phyloP scores from a whole-genome alignment of 495 filamentous ascomycete species.

The Xylaria flabelliformis region DNA sequence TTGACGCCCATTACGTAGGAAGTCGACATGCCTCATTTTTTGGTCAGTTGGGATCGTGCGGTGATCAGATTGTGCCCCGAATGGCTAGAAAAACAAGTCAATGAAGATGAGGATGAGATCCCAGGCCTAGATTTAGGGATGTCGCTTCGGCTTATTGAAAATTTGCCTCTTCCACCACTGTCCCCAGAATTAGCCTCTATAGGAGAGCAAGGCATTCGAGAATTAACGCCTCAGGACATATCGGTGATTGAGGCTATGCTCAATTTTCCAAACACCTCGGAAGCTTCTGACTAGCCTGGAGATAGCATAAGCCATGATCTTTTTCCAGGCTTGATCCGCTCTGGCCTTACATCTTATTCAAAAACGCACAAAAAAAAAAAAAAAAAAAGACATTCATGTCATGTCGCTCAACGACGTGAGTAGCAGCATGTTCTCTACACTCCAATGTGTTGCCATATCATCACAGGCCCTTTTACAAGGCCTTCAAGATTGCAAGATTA shows the following conservation, averaged over 20 bases:
- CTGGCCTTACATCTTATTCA: neutral
- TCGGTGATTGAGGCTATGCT: constrained; percentile 7
- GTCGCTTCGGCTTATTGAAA: constrained; percentile 15
- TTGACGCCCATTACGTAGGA: constrained; percentile 65
- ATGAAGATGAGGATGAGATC: constrained; percentile 21
- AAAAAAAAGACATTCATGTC: neutral
- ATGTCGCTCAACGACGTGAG: neutral
- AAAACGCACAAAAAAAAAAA: no score
- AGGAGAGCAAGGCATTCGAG: constrained; percentile 8
- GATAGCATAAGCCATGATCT: neutral
- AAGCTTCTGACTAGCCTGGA: neutral
- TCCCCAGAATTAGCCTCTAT: constrained; percentile 15
- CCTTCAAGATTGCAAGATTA: neutral
- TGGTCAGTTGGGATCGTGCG: constrained; percentile 25
- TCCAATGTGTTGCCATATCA: neutral
- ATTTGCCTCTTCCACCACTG: constrained; percentile 20
- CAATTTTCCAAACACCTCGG: neutral
- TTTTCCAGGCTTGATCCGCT: no score
- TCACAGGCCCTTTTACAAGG: neutral
- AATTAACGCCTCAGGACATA: constrained; percentile 17
- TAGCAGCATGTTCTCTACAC: neutral
- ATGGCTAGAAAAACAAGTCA: constrained; percentile 23
- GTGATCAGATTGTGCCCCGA: constrained; percentile 14
- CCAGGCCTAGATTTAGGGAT: constrained; percentile 18
- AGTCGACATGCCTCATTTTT: constrained; percentile 29